phyloP scores from a whole-genome alignment of 495 filamentous ascomycete species.

The Beverwykella pulmonaria region DNA sequence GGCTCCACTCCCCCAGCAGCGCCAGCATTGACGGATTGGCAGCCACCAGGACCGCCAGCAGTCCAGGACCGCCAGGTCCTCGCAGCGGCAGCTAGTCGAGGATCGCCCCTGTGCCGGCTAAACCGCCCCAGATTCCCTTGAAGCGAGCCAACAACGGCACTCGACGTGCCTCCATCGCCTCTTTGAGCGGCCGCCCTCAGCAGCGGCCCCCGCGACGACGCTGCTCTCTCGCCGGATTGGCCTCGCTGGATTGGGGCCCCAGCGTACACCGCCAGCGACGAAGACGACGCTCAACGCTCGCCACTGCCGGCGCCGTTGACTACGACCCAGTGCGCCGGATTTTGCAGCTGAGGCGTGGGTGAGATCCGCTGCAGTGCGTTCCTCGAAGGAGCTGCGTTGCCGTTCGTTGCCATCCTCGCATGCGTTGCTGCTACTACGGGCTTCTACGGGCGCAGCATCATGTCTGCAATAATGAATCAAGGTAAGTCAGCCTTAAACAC shows the following conservation, averaged over 20 bases:
- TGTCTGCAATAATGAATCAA: constrained; percentile 40
- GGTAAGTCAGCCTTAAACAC: constrained; percentile 42
- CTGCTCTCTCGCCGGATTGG: constrained; percentile 4
- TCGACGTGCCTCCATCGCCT: constrained; percentile 12
- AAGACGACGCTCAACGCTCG: constrained; percentile 8
- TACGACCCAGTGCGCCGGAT: constrained; percentile 32
- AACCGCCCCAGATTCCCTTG: constrained; percentile 39
- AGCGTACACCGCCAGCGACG: constrained; percentile 21
- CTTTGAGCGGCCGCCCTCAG: constrained; percentile 8
- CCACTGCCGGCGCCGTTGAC: constrained; percentile 32
- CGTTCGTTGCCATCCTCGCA: not conserved
- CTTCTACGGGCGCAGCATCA: constrained; percentile 16
- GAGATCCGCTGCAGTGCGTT: not conserved
- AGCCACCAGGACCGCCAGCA: constrained; percentile 31
- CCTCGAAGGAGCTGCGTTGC: constrained; percentile 16
- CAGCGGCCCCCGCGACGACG: constrained; percentile 7
- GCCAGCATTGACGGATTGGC: constrained; percentile 34
- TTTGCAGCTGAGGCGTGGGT: constrained; percentile 24
- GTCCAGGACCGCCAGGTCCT: constrained; percentile 40
- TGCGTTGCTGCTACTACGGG: not conserved
- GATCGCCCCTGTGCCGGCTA: constrained; percentile 39
- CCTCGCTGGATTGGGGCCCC: constrained; percentile 3
- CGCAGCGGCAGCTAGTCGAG: too few relatives aligned
- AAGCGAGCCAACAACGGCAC: constrained; percentile 41
- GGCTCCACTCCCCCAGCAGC: constrained; percentile 15